Evolutionary conservation across 257 asterid species (phyloP).

Genomic region (Solanum appendiculatum): DNA sequence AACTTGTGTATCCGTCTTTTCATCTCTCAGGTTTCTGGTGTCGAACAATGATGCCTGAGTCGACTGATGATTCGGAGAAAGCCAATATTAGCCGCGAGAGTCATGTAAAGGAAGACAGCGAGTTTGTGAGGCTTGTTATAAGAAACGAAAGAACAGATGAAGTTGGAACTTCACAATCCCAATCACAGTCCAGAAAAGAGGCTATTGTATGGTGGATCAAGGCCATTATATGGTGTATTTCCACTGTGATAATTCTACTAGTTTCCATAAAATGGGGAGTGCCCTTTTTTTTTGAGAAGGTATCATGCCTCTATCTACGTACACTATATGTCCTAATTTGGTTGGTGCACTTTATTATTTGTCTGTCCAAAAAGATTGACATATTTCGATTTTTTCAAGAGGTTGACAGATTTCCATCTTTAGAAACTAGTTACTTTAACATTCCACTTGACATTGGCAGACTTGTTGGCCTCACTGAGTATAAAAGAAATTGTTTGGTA

Average conservation of each 20-base stretch:
- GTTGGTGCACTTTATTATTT: not conserved
- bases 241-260: slow-evolving; percentile 22
- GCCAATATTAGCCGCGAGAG: slow-evolving; percentile 13
- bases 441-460: not conserved
- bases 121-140: slow-evolving; percentile 67
- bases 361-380: not conserved
- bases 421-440: not conserved
- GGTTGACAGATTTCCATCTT: not conserved
- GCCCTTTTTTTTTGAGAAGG: slow-evolving; percentile 68
- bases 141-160: slow-evolving; percentile 39
- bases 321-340: not conserved
- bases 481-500: not conserved
- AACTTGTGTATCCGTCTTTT: not conserved
- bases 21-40: slow-evolving; percentile 44
- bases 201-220: slow-evolving; percentile 53
- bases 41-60: slow-evolving; percentile 49
- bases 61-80: slow-evolving; percentile 31
- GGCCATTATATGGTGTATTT: slow-evolving; percentile 31
- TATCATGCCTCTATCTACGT: slow-evolving; percentile 4
- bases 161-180: slow-evolving; percentile 20
- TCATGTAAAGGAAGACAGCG: slow-evolving; percentile 51
- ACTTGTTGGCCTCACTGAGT: not conserved
- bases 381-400: not conserved
- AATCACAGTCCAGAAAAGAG: slow-evolving; percentile 14
- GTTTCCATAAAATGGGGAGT: slow-evolving; percentile 58